phyloP scores from a whole-genome alignment of 2,329 filamentous ascomycete genomes.

The Coniochaeta sp. region DNA sequence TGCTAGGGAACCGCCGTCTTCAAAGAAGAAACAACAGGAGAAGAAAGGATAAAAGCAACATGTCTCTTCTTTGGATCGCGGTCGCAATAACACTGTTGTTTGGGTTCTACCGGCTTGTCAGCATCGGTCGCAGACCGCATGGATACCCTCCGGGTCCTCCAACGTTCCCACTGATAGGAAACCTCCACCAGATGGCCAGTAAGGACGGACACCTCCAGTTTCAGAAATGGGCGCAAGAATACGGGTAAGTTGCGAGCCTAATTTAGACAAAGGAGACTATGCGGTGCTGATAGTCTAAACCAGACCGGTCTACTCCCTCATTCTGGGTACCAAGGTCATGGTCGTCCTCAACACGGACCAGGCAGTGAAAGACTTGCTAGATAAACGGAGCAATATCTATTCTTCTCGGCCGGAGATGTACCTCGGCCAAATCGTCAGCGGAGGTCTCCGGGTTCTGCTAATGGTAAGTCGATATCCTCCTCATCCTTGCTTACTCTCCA shows the following conservation, averaged over 20 bases:
- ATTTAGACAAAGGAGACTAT: neutral
- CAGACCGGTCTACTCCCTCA: slow-evolving; percentile 7
- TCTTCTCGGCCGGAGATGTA: slow-evolving; percentile 6
- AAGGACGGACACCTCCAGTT: slow-evolving; percentile 5
- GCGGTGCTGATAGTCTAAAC: neutral
- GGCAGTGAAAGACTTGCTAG: slow-evolving; percentile 7
- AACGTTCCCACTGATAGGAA: no score
- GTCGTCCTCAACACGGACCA: slow-evolving; percentile 4
- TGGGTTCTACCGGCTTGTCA: no score
- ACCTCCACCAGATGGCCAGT: neutral
- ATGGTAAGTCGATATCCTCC: neutral
- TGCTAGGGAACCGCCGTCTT: no score
- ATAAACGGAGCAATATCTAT: slow-evolving; percentile 7
- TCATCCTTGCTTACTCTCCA: neutral
- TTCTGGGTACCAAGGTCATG: slow-evolving; percentile 5
- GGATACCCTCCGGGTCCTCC: no score
- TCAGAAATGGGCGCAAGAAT: slow-evolving; percentile 7
- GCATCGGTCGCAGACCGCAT: no score
- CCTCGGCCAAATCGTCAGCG: slow-evolving; percentile 2
- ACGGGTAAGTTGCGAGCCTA: neutral
- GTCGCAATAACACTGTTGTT: no score
- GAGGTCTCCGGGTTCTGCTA: slow-evolving; percentile 1
- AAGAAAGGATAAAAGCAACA: no score
- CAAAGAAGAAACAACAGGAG: no score
- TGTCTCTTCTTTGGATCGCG: no score